Evolutionary conservation across 73 alveolate genomes (phyloP).

Genomic region (Paramecium caudatum): DNA sequence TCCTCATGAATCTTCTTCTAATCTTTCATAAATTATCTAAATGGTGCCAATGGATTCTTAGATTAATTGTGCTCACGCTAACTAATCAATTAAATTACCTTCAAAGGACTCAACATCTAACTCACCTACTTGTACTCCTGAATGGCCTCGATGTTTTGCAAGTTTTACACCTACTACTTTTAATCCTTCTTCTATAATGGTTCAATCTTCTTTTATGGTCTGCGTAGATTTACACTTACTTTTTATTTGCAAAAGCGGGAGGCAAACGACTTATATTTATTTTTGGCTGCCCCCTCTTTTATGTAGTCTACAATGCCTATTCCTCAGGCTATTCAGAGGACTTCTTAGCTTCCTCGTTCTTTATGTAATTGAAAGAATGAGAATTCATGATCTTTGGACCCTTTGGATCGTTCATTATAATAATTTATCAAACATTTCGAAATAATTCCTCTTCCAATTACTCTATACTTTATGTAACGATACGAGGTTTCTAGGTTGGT

Average conservation of each 20-base stretch:
- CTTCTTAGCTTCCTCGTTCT: not conserved
- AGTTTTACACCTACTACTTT: slow-evolving; percentile 8
- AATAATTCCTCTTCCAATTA: slow-evolving; percentile 27
- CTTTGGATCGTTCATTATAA: slow-evolving; percentile 1
- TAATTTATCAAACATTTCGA: not conserved
- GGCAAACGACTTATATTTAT: slow-evolving; percentile 43
- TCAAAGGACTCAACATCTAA: slow-evolving; percentile 61
- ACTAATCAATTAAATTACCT: not conserved
- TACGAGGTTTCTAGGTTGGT: not conserved
- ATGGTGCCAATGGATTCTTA: slow-evolving; percentile 67
- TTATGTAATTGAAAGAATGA: slow-evolving; percentile 53
- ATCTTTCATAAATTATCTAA: slow-evolving; percentile 56
- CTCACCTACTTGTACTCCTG: slow-evolving; percentile 61
- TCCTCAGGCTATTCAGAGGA: not conserved
- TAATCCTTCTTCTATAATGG: slow-evolving; percentile 31
- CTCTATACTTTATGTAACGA: not conserved
- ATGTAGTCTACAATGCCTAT: not conserved
- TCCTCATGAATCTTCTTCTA: slow-evolving; percentile 37
- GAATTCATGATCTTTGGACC: slow-evolving; percentile 15
- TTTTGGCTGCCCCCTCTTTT: slow-evolving; percentile 55
- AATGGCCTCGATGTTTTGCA: slow-evolving; percentile 67
- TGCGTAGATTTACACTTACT: not conserved
- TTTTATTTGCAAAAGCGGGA: slow-evolving; percentile 32
- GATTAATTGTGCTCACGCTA: slow-evolving; percentile 49
- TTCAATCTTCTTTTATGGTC: not conserved